phyloP scores from a whole-genome alignment of 2,329 filamentous ascomycete species.

The Botrytis porri region DNA sequence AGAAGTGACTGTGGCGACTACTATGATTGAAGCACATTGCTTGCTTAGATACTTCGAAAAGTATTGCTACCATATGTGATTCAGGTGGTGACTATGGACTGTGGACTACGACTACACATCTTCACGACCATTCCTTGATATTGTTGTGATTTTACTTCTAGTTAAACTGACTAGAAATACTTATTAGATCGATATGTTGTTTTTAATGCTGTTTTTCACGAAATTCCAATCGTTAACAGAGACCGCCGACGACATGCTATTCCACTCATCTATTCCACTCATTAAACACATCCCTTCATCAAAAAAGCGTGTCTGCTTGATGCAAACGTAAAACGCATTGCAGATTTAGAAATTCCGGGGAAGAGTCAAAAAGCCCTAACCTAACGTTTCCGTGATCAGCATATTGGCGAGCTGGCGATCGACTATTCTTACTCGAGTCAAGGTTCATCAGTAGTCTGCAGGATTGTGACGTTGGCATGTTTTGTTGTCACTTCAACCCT shows the following conservation, averaged over 20 bases:
- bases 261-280: no score
- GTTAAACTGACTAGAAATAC: not conserved
- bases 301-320: not conserved
- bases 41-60: not conserved
- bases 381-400: not conserved
- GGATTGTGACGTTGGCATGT: not conserved
- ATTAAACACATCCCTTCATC: not conserved
- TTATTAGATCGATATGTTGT: not conserved
- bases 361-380: not conserved
- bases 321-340: not conserved
- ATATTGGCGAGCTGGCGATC: not conserved
- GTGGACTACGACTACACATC: not conserved
- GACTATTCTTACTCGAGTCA: not conserved
- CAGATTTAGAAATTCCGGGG: not conserved
- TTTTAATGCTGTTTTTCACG: not conserved
- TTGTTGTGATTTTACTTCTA: not conserved
- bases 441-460: not conserved
- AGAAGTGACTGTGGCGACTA: not conserved
- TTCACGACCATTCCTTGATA: not conserved
- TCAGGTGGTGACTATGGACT: not conserved
- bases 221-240: not conserved
- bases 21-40: not conserved
- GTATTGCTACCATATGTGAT: not conserved
- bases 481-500: conserved; percentile 4
- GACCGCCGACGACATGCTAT: not conserved